Evolutionary conservation across 441 rosid genomes (phyloP), one percentile per base, ranked within the genome.

Genomic region (Manihot esculenta): DNA sequence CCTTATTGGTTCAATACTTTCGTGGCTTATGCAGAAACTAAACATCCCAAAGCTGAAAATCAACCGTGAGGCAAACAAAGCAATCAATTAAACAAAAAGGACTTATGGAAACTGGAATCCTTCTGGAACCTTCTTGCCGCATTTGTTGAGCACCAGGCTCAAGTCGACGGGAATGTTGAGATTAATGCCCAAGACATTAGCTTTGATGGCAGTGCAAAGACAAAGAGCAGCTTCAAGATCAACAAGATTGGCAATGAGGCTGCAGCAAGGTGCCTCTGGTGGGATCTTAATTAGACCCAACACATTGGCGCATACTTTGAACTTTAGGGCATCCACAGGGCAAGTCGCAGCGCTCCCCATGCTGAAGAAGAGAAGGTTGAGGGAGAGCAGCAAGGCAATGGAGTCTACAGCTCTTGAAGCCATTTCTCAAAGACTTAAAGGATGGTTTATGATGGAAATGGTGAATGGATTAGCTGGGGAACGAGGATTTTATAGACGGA

Each of bases 251-350:
- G 8, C 50, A 30, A 65, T 3, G 17, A 65, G 59, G 10, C 57
- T 24, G 14, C 61, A 56, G n/a, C 61, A 56, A 11, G 17, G 3
- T 2, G 15, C 7, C 12, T 26, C 14, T 26, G 61, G 61, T 12
- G 35, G 49, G 23, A 65, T 27, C 30, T 64, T 38, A 64, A 65
- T 18, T 17, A 30, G 12, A 15, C 57, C 56, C 18, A 49, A 48
- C 8, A 27, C 45, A 48, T 65, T 11, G 0, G 23, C 57, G 18
- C 69, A 49, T 5, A 65, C 69, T 56, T 30, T 48, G 17, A 65
- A 15, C 23, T 65, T 65, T 1, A 86, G 79, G 61, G 91, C 76
- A 66, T 91, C 93, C 62, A 24, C 69, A 41, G 91, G 95, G 87
- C 67, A 63, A 14, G n/a, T 44, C 11, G 42, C 57, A 3, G 69